Base-by-base conservation (phyloP, 2,329 filamentous ascomycete species). In the Cladosporium sp. region DNA sequence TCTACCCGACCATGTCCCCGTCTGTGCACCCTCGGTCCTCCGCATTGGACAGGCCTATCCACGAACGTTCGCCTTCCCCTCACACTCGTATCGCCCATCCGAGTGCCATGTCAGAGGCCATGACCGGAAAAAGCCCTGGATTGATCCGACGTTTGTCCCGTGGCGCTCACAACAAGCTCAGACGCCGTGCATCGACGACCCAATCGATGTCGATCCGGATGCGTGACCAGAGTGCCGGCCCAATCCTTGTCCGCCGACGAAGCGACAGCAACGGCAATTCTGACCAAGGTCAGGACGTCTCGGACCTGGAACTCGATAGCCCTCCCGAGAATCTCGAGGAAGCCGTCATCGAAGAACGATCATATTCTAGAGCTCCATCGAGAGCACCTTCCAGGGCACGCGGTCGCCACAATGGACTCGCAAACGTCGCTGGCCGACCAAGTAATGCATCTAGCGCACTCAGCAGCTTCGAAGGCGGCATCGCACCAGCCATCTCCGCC, bases 131-230 rank as follows among this genome's bases (percentile, higher is more conserved):
- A 66, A 83, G 81, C 35, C 58, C 87, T 3, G 82, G 81, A 50
- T 74, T 97, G 57, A 95, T 97, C 64, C 86, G 94, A 61, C 84
- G 92, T 61, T 78, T 97, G 20, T 97, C 94, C 32, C 90, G 89
- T 65, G 86, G 88, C 61, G 90, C 91, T 5, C 85, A 84, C 47
- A 87, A 84, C 73, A 86, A 81, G 75, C 87, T 79, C 71, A 82
- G 87, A 60, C 85, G 91, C 61, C 83, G 92, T 60, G 87, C 88
- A 61, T 95, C 90, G 15, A 91, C 90, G 2, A 87, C 87, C 1
- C 83, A 88, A 44, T 83, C 88, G 19, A 85, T 86, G 60, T 83
- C 88, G 19, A 85, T 86, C 59, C 70, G 75, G 5, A 90, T 88
- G 70, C 86, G 92, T 40, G 91, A 97, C 69, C 87, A 89, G 61